Percentiles rank a stretch among this genome's conserved stretches.
Conservation (phyloP, 2,329 filamentous ascomycete species). For the Fusarium sp. region DNA sequence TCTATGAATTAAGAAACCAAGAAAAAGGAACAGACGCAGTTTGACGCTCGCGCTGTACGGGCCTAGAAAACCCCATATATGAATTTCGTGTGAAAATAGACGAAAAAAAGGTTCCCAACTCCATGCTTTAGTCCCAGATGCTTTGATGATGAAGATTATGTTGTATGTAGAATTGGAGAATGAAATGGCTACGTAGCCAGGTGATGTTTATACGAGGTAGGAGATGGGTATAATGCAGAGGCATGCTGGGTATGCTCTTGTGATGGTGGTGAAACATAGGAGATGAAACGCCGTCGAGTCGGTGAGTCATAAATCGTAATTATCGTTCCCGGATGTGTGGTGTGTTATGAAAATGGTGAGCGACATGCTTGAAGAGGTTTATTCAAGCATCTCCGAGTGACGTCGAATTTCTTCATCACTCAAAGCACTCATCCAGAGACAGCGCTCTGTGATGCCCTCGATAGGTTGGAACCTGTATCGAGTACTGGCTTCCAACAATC, state of each 20-base stretch:
- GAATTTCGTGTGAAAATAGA: slow-evolving; percentile 29
- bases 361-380: background rate
- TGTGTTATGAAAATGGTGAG: background rate
- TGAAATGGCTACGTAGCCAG: background rate
- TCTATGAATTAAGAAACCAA: slow-evolving; percentile 19
- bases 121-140: slow-evolving; percentile 43
- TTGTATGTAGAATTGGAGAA: slow-evolving; percentile 13
- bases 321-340: slow-evolving; percentile 18
- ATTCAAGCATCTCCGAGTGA: slow-evolving; percentile 63
- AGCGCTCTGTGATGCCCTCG: slow-evolving; percentile 81
- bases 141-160: slow-evolving; percentile 32
- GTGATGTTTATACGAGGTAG: slow-evolving; percentile 9
- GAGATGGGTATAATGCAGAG: slow-evolving; percentile 32
- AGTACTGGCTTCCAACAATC: slow-evolving; percentile 82
- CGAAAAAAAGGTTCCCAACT: slow-evolving; percentile 39
- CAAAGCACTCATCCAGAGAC: slow-evolving; percentile 85
- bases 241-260: slow-evolving; percentile 38
- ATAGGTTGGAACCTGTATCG: slow-evolving; percentile 79
- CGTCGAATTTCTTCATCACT: slow-evolving; percentile 78
- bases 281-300: slow-evolving; percentile 34
- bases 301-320: slow-evolving; percentile 40
- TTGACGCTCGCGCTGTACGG: slow-evolving; percentile 11
- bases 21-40: slow-evolving; percentile 13
- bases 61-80: slow-evolving; percentile 24
- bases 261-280: slow-evolving; percentile 32